A percentile compares a stretch with the other conserved stretches of the same genome.
phyloP scores from a whole-genome alignment of 2,329 filamentous ascomycete species.

The Aureobasidium sp. region DNA sequence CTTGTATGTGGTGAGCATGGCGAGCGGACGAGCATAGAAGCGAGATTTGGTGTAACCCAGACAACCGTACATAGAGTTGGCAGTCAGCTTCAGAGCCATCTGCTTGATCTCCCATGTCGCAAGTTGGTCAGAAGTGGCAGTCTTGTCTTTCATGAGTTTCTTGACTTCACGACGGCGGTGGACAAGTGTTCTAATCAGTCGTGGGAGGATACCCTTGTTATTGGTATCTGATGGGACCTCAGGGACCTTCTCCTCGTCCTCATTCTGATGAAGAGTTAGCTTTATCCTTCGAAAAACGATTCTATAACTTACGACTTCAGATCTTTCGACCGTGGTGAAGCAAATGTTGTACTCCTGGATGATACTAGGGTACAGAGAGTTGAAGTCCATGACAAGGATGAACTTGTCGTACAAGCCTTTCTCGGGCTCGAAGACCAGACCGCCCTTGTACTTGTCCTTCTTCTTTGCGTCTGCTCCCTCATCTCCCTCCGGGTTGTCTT shows the following conservation, averaged over 20 bases:
- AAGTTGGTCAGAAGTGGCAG: slow-evolving; percentile 74
- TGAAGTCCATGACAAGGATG: slow-evolving; percentile 99
- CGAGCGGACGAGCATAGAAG: slow-evolving; percentile 91
- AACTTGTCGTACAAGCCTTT: slow-evolving; percentile 98
- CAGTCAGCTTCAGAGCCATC: slow-evolving; percentile 89
- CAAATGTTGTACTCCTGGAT: slow-evolving; percentile 99
- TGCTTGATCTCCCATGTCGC: slow-evolving; percentile 98
- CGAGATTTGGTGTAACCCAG: slow-evolving; percentile 93
- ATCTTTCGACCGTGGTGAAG: slow-evolving; percentile 90
- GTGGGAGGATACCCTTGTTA: slow-evolving; percentile 77
- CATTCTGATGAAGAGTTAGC: slow-evolving; percentile 29
- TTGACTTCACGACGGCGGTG: slow-evolving; percentile 86
- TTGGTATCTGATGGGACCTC: slow-evolving; percentile 69
- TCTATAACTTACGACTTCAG: slow-evolving; percentile 42
- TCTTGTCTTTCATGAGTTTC: slow-evolving; percentile 91
- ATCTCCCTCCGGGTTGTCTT: slow-evolving; percentile 60
- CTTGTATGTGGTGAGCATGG: slow-evolving; percentile 93
- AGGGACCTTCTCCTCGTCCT: slow-evolving; percentile 82
- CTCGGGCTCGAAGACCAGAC: slow-evolving; percentile 95
- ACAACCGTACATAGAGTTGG: slow-evolving; percentile 99
- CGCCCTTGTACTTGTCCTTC: slow-evolving; percentile 98
- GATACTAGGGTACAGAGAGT: slow-evolving; percentile 95
- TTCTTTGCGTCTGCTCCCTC: slow-evolving; percentile 72
- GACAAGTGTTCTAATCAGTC: slow-evolving; percentile 86
- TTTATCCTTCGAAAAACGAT: not conserved